Evolutionary conservation across 805 yeast species (phyloP).

Genomic region (Sugiyamaella floridensis): DNA sequence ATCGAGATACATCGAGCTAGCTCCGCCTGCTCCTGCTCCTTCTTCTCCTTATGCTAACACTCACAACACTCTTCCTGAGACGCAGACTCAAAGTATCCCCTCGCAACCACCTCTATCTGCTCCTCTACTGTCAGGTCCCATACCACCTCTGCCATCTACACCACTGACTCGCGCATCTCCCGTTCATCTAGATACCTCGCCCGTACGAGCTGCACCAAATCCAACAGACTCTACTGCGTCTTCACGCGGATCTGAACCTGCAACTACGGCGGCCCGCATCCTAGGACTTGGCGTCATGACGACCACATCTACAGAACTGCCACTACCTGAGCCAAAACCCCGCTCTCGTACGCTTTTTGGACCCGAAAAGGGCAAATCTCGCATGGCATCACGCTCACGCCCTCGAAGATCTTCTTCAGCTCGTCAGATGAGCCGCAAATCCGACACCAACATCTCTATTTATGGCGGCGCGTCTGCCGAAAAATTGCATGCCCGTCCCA

Average conservation of each 20-base stretch:
- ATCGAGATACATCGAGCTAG: too few relatives aligned
- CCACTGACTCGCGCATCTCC: background rate
- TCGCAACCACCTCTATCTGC: too few relatives aligned
- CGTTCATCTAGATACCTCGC: background rate
- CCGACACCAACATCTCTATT: background rate
- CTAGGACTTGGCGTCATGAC: background rate
- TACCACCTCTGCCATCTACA: background rate
- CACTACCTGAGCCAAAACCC: background rate
- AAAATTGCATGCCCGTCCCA: background rate
- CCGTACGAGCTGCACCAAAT: background rate
- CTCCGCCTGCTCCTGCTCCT: too few relatives aligned
- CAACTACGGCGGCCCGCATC: background rate
- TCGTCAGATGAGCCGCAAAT: background rate
- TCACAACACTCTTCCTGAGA: too few relatives aligned
- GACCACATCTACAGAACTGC: background rate
- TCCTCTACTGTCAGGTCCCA: background rate
- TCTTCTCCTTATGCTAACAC: too few relatives aligned
- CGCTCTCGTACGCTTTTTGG: background rate
- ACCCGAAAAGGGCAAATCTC: background rate
- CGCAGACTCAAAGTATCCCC: too few relatives aligned
- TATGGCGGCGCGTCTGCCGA: background rate
- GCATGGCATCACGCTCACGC: background rate
- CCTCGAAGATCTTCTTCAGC: background rate
- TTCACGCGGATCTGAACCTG: background rate
- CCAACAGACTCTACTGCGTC: background rate